Base-by-base conservation (phyloP, 768 basidiomycete species). In the Lentinula lateritia region DNA sequence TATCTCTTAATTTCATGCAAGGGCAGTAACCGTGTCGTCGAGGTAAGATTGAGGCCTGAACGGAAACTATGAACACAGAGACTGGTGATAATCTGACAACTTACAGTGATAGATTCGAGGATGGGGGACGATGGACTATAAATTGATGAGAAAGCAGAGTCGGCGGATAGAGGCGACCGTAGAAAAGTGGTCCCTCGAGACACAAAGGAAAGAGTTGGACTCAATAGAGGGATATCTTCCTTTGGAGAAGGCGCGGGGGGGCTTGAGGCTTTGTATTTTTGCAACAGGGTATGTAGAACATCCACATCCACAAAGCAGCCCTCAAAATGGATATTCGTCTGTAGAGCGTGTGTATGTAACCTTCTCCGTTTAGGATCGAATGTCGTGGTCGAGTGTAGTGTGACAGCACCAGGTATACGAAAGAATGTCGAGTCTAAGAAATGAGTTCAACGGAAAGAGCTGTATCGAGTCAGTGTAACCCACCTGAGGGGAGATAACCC, bases 291-390 rank as follows among this genome's bases (percentile, higher is more conserved):
- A 23, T 32, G 50, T 18, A 62, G 50, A 50, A 77, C 74, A 64
- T 87, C 82, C 50, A 83, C 68, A 61, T 83, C 78, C 3, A 84
- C 61, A 13, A 23, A 38, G 50, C 83, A 74, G 52, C 79, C 74
- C 39, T 78, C 85, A 6, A 85, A 64, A 48, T 73, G 75, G 39
- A 87, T 66, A 4, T 71, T 72, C 5, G 75, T 71, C 15, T 79
- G 75, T 45, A 88, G 68, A 45, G 85, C 86, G 57, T 83, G 79
- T 3, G 78, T 72, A 61, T 87, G 80, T 36, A 88, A 66, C 28
- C 73, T 71, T 20, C 84, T 82, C 56, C 78, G 75, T 62, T 81
- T 80, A 5, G 88, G 88, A 70, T 81, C 83, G 67, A 90, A 84
- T 52, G 78, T 75, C 50, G 82, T 74, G 12, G 80, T 82, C n/a